Evolutionary conservation across 2,329 filamentous ascomycete species (phyloP).

Genomic region (Ceratocystis variospora): DNA sequence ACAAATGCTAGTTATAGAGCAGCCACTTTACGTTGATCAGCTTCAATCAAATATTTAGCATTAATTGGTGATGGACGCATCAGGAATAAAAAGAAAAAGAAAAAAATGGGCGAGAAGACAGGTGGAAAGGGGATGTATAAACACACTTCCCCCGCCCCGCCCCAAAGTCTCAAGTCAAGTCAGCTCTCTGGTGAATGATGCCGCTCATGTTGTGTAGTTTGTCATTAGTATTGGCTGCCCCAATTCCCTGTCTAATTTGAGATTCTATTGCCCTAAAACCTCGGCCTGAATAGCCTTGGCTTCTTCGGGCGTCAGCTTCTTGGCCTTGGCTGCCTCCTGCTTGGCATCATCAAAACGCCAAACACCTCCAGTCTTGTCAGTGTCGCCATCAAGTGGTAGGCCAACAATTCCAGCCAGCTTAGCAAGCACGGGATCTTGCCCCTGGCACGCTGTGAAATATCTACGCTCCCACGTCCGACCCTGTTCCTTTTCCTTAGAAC

Average conservation of each 20-base stretch:
- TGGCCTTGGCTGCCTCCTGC: constrained; percentile 23
- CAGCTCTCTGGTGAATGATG: too few relatives aligned
- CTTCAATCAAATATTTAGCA: not conserved
- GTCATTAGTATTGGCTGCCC: not conserved
- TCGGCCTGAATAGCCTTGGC: constrained; percentile 34
- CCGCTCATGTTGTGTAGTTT: not conserved
- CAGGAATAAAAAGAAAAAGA: not conserved
- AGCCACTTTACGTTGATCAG: not conserved
- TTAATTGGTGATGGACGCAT: not conserved
- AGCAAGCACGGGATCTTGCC: constrained; percentile 33
- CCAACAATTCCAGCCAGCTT: constrained; percentile 35
- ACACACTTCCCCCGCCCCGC: too few relatives aligned
- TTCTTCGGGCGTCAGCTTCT: constrained; percentile 29
- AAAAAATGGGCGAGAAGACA: not conserved
- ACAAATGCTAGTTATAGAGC: not conserved
- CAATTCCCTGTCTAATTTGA: not conserved
- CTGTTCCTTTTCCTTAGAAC: constrained; percentile 61
- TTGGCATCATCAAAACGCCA: constrained; percentile 44
- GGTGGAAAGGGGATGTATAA: not conserved
- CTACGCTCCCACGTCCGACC: constrained; percentile 65
- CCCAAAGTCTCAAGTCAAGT: too few relatives aligned
- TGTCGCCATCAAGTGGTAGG: constrained; percentile 38
- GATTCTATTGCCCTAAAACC: constrained; percentile 25
- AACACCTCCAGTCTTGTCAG: constrained; percentile 46
- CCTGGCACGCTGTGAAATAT: constrained; percentile 54